These are phyloP conservation scores for Neurospora sublineolata DNA, from an alignment of 495 filamentous ascomycete species.

Conservation along the genomic window DNA sequence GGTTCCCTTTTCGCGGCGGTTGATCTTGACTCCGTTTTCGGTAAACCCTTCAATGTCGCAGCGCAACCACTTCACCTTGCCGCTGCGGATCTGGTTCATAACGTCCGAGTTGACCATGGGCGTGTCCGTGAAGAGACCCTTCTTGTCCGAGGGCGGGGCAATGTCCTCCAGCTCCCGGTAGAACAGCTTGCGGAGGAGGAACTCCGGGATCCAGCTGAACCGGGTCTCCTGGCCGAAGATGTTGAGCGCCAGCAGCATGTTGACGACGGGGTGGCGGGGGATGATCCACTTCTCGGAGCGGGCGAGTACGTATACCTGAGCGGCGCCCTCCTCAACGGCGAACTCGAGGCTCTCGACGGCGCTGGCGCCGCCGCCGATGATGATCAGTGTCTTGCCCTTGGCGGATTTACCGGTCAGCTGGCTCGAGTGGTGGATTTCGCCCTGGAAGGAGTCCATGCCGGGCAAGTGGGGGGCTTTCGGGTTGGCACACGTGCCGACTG, in stretches of 20 bases:
- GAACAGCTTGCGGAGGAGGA: constrained; percentile 64
- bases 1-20: constrained; percentile 57
- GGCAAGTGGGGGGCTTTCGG: constrained; percentile 59
- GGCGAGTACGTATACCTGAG: constrained; percentile 59
- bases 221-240: constrained; percentile 67
- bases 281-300: constrained; percentile 85
- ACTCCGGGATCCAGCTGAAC: constrained; percentile 67
- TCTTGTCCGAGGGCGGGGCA: constrained; percentile 42
- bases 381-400: constrained; percentile 57
- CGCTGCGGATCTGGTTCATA: constrained; percentile 63
- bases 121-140: constrained; percentile 68
- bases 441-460: constrained; percentile 54
- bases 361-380: constrained; percentile 71
- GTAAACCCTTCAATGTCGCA: constrained; percentile 63
- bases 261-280: constrained; percentile 63
- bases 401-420: constrained; percentile 53
- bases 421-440: constrained; percentile 62
- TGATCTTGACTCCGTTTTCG: constrained; percentile 56
- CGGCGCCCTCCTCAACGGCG: constrained; percentile 52
- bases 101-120: constrained; percentile 81
- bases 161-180: constrained; percentile 75
- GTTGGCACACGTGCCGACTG: constrained; percentile 69
- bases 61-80: constrained; percentile 67
- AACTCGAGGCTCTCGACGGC: constrained; percentile 81
- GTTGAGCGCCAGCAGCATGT: constrained; percentile 64